Percentiles rank a stretch among this genome's conserved stretches.
phyloP scores from a whole-genome alignment of 768 basidiomycete species.

The Trametes cinnabarina region DNA sequence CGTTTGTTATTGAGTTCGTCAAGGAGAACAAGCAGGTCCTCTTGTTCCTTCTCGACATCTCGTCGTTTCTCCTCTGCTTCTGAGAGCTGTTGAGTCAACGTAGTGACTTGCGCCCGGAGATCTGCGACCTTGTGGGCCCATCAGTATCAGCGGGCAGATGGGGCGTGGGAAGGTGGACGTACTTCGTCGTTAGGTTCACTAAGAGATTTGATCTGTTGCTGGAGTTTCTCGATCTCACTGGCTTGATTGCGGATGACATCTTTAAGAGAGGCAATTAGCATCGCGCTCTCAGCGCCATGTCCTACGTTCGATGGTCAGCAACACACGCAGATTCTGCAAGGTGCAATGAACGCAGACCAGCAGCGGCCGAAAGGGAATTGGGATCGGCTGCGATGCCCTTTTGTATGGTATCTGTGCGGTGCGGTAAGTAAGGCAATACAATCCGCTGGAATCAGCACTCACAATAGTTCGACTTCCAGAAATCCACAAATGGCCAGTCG shows the following conservation, averaged over 20 bases:
- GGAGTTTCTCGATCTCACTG: constrained; percentile 71
- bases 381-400: constrained; percentile 70
- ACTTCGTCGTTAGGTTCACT: constrained; percentile 36
- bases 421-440: no score
- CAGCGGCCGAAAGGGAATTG: constrained; percentile 55
- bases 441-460: constrained; percentile 36
- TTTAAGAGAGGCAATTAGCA: constrained; percentile 80
- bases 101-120: constrained; percentile 47
- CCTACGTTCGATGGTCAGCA: constrained; percentile 35
- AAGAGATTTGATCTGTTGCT: constrained; percentile 53
- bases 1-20: constrained; percentile 91
- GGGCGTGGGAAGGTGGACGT: not conserved
- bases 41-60: constrained; percentile 94
- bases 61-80: constrained; percentile 62
- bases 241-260: constrained; percentile 81
- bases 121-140: constrained; percentile 46
- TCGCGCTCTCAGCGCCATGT: constrained; percentile 59
- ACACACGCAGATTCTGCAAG: not conserved
- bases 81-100: constrained; percentile 47
- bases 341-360: constrained; percentile 42
- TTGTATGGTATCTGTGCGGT: constrained; percentile 71
- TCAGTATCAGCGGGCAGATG: not conserved
- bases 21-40: constrained; percentile 88
- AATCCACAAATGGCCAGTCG: constrained; percentile 97
- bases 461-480: constrained; percentile 99